Conservation (phyloP, 768 basidiomycete genomes). For the Russula emetica region DNA sequence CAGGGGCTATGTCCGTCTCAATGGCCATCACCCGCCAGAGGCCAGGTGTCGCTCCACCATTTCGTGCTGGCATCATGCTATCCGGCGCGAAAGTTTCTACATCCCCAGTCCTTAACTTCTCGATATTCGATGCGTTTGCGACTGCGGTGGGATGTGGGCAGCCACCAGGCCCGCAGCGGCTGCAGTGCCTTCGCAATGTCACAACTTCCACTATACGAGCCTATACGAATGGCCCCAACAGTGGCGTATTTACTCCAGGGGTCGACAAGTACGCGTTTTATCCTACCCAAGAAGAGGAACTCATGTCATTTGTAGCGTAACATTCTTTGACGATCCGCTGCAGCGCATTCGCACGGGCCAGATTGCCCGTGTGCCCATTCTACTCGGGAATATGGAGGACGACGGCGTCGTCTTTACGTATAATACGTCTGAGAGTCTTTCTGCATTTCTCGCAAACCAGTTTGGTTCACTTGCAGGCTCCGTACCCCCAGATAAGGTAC, state of each 20-base stretch:
- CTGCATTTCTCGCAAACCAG: neutral
- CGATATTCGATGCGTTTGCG: conserved; percentile 14
- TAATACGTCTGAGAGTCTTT: neutral
- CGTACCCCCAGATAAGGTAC: neutral
- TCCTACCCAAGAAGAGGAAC: neutral
- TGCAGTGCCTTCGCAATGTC: conserved; percentile 30
- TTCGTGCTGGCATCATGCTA: conserved; percentile 19
- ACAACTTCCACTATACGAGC: conserved; percentile 27
- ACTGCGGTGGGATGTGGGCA: conserved; percentile 26
- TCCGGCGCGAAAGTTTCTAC: neutral
- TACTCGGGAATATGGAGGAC: conserved; percentile 16
- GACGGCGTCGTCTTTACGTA: conserved; percentile 1
- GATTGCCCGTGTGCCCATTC: conserved; percentile 9
- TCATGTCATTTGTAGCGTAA: conserved; percentile 1
- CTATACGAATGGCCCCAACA: conserved; percentile 18
- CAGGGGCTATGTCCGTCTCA: conserved; percentile 4
- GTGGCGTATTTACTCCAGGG: neutral
- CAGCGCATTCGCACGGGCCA: conserved; percentile 12
- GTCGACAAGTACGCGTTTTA: conserved; percentile 15
- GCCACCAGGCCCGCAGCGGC: conserved; percentile 26
- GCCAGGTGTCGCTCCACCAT: neutral
- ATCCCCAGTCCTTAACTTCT: neutral
- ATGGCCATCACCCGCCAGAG: conserved; percentile 13
- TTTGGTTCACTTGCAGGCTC: neutral
- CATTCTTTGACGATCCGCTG: conserved; percentile 11